These are phyloP conservation scores for Gaertneriomyces sp. DNA, from an alignment of 192 early-diverging fungal species.

Conservation along the genomic window DNA sequence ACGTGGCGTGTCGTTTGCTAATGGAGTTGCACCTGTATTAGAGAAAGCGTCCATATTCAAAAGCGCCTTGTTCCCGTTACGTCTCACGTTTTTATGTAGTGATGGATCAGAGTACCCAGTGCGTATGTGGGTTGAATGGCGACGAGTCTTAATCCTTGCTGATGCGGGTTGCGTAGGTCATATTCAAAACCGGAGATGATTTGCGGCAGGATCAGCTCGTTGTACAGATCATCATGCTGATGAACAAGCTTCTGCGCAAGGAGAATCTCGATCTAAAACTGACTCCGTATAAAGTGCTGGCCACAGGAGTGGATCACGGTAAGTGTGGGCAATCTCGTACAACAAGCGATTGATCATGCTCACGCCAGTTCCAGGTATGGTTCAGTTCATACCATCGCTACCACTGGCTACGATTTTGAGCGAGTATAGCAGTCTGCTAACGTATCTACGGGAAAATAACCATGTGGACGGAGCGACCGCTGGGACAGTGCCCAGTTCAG, in stretches of 20 bases:
- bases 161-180: constrained; percentile 46
- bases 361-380: constrained; percentile 49
- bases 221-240: constrained; percentile 94
- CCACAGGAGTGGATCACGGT: constrained; percentile 93
- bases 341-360: constrained; percentile 6
- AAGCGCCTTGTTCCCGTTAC: constrained; percentile 81
- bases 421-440: constrained; percentile 78
- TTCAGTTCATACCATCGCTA: constrained; percentile 90
- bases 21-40: constrained; percentile 16
- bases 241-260: constrained; percentile 91
- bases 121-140: constrained; percentile 17
- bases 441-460: constrained; percentile 74
- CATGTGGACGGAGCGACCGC: constrained; percentile 47
- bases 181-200: constrained; percentile 98
- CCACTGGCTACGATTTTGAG: constrained; percentile 85
- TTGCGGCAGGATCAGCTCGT: constrained; percentile 97
- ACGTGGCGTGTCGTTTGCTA: too few relatives aligned
- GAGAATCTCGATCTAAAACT: constrained; percentile 93
- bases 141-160: background rate
- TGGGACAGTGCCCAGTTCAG: constrained; percentile 56
- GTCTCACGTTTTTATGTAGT: constrained; percentile 75
- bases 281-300: constrained; percentile 93
- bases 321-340: background rate
- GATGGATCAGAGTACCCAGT: constrained; percentile 87
- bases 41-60: constrained; percentile 88